Evolutionary conservation across 306 rosid species (phyloP), one percentile per base, ranked within the genome.

Genomic region (Gynostemma pentaphyllum): DNA sequence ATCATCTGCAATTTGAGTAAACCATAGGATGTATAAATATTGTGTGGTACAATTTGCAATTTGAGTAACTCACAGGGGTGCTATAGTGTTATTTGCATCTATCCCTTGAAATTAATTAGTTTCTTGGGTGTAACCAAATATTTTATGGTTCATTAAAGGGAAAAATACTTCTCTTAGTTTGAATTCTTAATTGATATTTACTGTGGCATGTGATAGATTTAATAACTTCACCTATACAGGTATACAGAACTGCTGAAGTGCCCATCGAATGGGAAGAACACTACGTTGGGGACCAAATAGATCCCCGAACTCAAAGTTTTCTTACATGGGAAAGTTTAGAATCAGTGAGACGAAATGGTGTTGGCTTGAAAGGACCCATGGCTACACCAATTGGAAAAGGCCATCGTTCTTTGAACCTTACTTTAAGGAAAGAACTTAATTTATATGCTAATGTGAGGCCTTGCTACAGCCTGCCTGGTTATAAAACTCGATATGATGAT

Each of bases 351-450:
- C 64, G 24, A 72, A 94, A 94, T 56, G 28, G 67, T 81, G 95
- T 94, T 42, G 97, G 99, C 73, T 80, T 94, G 90, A 94, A 94
- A 80, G 99, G 99, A 34, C 99, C 99, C 9, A 94, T 94, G 99
- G 97, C 99, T 45, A 94, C 97, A 36, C 99, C 99, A 8, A 88
- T 94, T 80, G 97, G 99, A 61, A 88, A 86, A 74, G 97, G 97
- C 36, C 97, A 88, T 80, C 99, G 99, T 53, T 94, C 99, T 6
- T 79, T 94, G 72, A 94, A 94, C 74, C 99, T 94, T 80, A 94
- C 99, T 28, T 75, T 94, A 9, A 88, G 97, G 82, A 94, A 94
- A 72, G 99, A 94, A 70, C 97, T 88, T 67, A 94, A 81, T 77
- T 74, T 94, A 73, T 94, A 86, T 74, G 99, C 99, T 76, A 94